Base-by-base conservation (phyloP, 371 early-diverging fungal genomes). In the Conidiobolus incongruus region DNA sequence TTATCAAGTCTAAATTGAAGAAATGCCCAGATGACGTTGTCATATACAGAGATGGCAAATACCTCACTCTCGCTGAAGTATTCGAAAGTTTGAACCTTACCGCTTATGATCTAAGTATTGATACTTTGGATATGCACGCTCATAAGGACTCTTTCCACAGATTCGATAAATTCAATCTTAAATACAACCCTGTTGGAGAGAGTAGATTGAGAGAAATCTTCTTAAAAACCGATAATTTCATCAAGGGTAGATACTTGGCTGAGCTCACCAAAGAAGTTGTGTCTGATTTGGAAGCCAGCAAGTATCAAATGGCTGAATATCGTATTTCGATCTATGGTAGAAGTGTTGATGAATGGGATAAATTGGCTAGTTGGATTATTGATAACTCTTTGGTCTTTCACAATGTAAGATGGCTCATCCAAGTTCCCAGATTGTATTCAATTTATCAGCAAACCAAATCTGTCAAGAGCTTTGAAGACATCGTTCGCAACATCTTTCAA, bases 41-140 rank as follows among this genome's bases (percentile, higher is more conserved):
- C 13, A 79, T 82, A 42, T 70, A 68, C 56, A 70, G 81, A 51
- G 81, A 76, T 50, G 68, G 62, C 44, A 70, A 84, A 42, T 52
- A 72, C 15, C 58, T 81, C 52, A 78, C 81, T 4, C 49, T 82
- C 17, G 60, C 57, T 23, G 62, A 81, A 47, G 93, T 98, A 32
- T 98, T 98, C 56, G 70, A 86, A 51, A 77, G 77, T 62, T 66
- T 98, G 61, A 77, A 83, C n/a, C 60, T 96, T 51, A 89, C 94
- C 0, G 88, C 93, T 0, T 94, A 98, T 53, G 94, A 94, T 51
- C 66, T 97, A 35, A 82, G 84, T 32, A 86, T 95, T 47, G 95
- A 97, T 54, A 95, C 92, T 2, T 64, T 97, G 49, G 95, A 95
- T 61, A 95, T 93, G 88, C 98, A 97, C 52, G 80, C 81, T 0